phyloP scores from a whole-genome alignment of 225 moss, liverwort and hornwort genomes.

The Ulota crispa region DNA sequence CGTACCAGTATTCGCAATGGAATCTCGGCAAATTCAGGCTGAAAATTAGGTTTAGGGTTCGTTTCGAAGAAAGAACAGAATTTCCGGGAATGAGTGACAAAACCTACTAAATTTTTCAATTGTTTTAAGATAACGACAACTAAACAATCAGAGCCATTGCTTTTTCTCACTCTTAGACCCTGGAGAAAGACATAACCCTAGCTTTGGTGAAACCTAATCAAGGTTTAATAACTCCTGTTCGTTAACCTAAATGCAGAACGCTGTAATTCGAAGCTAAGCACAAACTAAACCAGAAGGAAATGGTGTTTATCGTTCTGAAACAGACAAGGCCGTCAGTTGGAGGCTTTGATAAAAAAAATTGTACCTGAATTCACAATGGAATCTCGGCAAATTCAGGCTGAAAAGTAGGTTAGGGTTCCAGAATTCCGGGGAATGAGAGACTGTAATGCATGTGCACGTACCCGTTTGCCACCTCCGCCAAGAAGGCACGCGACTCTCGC shows the following conservation, averaged over 20 bases:
- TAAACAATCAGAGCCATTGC: neutral
- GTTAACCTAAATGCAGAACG: neutral
- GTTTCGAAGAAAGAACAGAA: neutral
- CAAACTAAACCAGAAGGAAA: neutral
- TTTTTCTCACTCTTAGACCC: neutral
- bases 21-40: neutral
- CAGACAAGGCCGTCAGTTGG: neutral
- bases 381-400: neutral
- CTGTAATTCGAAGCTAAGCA: neutral
- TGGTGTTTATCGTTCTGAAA: neutral
- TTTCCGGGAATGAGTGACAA: neutral
- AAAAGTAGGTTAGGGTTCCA: conserved; percentile 10
- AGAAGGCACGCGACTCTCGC: conserved; percentile 43
- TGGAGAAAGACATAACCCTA: neutral
- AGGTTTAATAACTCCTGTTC: neutral
- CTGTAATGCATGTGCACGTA: conserved; percentile 17
- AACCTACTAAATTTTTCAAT: no score
- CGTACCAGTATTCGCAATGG: neutral
- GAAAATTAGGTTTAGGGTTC: conserved; percentile 3
- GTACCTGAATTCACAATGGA: neutral
- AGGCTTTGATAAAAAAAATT: neutral
- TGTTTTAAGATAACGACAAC: neutral
- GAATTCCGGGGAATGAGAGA: neutral
- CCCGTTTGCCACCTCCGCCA: conserved; percentile 47
- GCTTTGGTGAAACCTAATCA: neutral